phyloP scores from a whole-genome alignment of 139 green algal genomes.

The Chlorella sp. region DNA sequence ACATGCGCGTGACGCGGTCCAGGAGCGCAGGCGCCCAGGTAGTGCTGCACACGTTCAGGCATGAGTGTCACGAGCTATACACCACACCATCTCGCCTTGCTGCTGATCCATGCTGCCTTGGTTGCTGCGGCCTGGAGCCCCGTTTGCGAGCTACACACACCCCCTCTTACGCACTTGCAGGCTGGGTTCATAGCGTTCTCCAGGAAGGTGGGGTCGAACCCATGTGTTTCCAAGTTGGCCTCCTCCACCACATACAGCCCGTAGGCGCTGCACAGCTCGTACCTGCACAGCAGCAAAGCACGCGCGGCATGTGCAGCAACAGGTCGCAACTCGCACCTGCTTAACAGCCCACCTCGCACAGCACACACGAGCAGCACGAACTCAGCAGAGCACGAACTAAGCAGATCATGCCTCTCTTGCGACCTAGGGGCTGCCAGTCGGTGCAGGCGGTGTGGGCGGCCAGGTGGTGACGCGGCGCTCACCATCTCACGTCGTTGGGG shows the following conservation, averaged over 20 bases:
- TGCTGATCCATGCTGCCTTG: too few relatives aligned
- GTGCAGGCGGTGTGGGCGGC: too few relatives aligned
- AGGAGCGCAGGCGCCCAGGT: constrained; percentile 71
- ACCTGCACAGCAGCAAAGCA: constrained; percentile 34
- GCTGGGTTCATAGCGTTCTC: constrained; percentile 68
- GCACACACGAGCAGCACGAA: neutral
- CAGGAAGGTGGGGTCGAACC: constrained; percentile 79
- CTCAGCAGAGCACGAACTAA: neutral
- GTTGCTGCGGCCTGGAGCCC: too few relatives aligned
- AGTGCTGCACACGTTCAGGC: constrained; percentile 14
- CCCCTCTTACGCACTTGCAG: too few relatives aligned
- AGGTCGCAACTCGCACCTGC: too few relatives aligned
- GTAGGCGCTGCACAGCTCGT: constrained; percentile 78
- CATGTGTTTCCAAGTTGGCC: constrained; percentile 96
- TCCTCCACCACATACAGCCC: constrained; percentile 96
- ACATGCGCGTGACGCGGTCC: constrained; percentile 45
- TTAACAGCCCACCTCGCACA: too few relatives aligned
- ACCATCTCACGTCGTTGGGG: constrained; percentile 85
- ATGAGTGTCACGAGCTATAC: neutral
- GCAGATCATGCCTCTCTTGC: too few relatives aligned
- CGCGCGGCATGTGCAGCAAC: too few relatives aligned
- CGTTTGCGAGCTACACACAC: too few relatives aligned
- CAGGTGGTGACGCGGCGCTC: too few relatives aligned
- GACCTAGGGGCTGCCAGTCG: too few relatives aligned
- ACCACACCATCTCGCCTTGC: too few relatives aligned